Conservation (phyloP, 192 early-diverging fungal genomes). For the Entomortierella chlamydospora region DNA sequence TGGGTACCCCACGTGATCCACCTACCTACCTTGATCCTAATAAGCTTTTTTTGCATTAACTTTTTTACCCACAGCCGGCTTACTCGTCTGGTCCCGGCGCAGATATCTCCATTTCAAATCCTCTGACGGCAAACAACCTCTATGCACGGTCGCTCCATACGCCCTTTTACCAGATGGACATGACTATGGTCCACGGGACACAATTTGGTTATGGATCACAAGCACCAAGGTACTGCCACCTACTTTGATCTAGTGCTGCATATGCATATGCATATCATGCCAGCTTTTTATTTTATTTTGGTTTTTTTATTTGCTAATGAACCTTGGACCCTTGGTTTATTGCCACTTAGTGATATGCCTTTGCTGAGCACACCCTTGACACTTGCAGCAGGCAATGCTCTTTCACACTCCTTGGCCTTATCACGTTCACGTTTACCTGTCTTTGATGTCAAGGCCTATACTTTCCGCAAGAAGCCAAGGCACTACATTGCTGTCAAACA, state of each 20-base stretch:
- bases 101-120: constrained; percentile 18
- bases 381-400: constrained; percentile 11
- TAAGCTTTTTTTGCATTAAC: background rate
- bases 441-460: constrained; percentile 53
- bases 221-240: background rate
- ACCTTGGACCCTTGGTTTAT: background rate
- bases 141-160: constrained; percentile 51
- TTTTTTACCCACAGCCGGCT: background rate
- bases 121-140: constrained; percentile 30
- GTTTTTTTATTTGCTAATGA: too few relatives aligned
- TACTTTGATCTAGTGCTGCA: background rate
- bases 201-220: constrained; percentile 26
- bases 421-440: constrained; percentile 17
- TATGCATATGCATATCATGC: background rate
- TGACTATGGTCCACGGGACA: constrained; percentile 10
- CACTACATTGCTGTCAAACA: constrained; percentile 53
- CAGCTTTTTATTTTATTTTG: too few relatives aligned
- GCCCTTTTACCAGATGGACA: constrained; percentile 45
- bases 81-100: constrained; percentile 6
- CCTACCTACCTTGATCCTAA: background rate
- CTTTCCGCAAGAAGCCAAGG: constrained; percentile 49
- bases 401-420: background rate
- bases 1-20: constrained; percentile 18
- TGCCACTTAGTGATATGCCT: constrained; percentile 12
- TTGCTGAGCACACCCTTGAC: constrained; percentile 25